A percentile compares a stretch with the other conserved stretches of the same genome.
Evolutionary conservation across 192 early-diverging fungal genomes (phyloP).

Genomic region (Geosiphon pyriformis): DNA sequence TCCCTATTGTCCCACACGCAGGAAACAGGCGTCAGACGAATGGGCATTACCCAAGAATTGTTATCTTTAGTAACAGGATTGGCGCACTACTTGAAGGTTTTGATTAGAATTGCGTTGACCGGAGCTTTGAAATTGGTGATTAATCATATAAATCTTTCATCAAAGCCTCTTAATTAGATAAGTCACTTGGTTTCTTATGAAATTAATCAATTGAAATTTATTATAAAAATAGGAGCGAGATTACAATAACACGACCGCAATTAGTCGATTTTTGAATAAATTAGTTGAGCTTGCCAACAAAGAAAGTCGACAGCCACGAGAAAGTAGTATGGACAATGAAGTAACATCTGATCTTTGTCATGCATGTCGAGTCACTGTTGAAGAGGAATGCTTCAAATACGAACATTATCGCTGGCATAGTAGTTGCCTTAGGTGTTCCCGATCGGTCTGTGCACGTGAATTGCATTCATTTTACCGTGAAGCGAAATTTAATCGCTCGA

Average conservation of each 20-base stretch:
- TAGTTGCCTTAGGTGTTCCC: constrained; percentile 81
- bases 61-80: constrained; percentile 84
- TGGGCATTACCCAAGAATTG: constrained; percentile 78
- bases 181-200: too few relatives aligned
- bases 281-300: constrained; percentile 62
- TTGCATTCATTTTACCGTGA: constrained; percentile 42
- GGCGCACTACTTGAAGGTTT: constrained; percentile 87
- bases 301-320: constrained; percentile 30
- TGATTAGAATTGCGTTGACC: constrained; percentile 83
- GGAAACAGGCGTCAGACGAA: constrained; percentile 44
- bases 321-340: constrained; percentile 45
- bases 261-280: constrained; percentile 70
- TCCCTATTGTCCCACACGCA: constrained; percentile 77
- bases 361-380: constrained; percentile 69
- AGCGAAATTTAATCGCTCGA: constrained; percentile 43
- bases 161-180: too few relatives aligned
- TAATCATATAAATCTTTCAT: too few relatives aligned
- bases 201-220: background rate
- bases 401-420: constrained; percentile 75
- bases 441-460: constrained; percentile 49
- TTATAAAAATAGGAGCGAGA: constrained; percentile 50
- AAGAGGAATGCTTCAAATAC: constrained; percentile 81
- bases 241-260: constrained; percentile 44
- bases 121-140: constrained; percentile 78
- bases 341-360: constrained; percentile 79